Base-by-base conservation (phyloP, 768 basidiomycete genomes). In the Nidula microcarpa region DNA sequence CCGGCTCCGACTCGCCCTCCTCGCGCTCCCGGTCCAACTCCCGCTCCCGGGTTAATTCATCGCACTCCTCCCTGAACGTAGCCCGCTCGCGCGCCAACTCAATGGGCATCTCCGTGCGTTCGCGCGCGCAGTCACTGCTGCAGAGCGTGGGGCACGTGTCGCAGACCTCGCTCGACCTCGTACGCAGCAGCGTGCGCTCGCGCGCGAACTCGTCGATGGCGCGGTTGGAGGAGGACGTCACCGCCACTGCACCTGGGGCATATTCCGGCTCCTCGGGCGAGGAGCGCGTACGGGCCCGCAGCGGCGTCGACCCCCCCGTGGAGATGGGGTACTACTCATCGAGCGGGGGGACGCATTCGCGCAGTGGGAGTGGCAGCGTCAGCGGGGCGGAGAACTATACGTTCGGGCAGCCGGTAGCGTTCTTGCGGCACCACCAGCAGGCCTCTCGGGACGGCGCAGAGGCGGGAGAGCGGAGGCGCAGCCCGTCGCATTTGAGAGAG, bases 121-220 rank as follows among this genome's bases (percentile, higher is more conserved):
- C 81, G 34, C 73, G 85, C 5, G 72, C 87, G 4, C 85, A 87
- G 62, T 85, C 84, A 3, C 62, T 90, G 52, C 80, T 91, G 53
- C 85, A 87, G 54, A 77, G 78, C 49, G 72, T 89, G 9, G 77
- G 78, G 1, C 78, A 80, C 4, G 85, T 85, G 0, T 85, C 84
- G 6, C 72, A 79, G 36, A 81, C 81, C 0, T 86, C 84, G 32
- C 60, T 87, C 37, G 84, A 85, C 33, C 73, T 81, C 10, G 80
- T 83, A 14, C 74, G 76, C 55, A 65, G 64, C 4, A 74, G 73
- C 4, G 51, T 44, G 44, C 75, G 81, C 39, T 75, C 77, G 23
- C 77, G 85, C 16, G 74, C 85, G 34, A 82, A 85, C 58, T 86
- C 85, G n/a, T 82, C 82, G n/a, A 81, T 83, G 76, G 82, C 79